A percentile compares a stretch with the other conserved stretches of the same genome.
These are phyloP conservation scores for Neonothopanus nambi DNA, from an alignment of 1,284 basidiomycete species.

Conservation along the genomic window DNA sequence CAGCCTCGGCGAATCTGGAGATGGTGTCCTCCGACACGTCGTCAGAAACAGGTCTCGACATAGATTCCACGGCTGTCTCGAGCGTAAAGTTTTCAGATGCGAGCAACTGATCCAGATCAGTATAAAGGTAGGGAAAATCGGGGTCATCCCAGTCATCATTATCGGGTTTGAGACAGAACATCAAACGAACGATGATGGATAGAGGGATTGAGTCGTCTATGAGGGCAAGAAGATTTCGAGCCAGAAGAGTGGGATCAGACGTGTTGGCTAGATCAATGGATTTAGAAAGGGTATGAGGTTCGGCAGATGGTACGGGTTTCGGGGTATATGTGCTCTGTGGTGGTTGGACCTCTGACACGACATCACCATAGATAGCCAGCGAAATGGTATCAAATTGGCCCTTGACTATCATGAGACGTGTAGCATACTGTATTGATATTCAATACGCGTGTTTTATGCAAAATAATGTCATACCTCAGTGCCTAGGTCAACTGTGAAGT, in stretches of 20 bases:
- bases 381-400: constrained; percentile 68
- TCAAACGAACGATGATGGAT: constrained; percentile 60
- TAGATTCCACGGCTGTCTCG: constrained; percentile 49
- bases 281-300: constrained; percentile 42
- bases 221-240: constrained; percentile 56
- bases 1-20: constrained; percentile 50
- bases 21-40: constrained; percentile 47
- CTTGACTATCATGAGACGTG: constrained; percentile 76
- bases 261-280: constrained; percentile 61
- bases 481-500: constrained; percentile 72
- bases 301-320: constrained; percentile 32
- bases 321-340: constrained; percentile 33
- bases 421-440: constrained; percentile 53
- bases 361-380: constrained; percentile 67
- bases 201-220: constrained; percentile 63
- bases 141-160: constrained; percentile 76
- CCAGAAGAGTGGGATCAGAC: constrained; percentile 59
- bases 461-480: constrained; percentile 48
- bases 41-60: constrained; percentile 58
- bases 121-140: constrained; percentile 68
- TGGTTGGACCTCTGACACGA: constrained; percentile 37
- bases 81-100: constrained; percentile 48
- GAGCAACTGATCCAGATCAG: constrained; percentile 39
- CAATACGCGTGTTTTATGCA: constrained; percentile 10
- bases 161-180: constrained; percentile 74